A percentile compares a stretch with the other conserved stretches of the same genome.
Conservation (phyloP, 345 rosid species). For the Moricandia arvensis region DNA sequence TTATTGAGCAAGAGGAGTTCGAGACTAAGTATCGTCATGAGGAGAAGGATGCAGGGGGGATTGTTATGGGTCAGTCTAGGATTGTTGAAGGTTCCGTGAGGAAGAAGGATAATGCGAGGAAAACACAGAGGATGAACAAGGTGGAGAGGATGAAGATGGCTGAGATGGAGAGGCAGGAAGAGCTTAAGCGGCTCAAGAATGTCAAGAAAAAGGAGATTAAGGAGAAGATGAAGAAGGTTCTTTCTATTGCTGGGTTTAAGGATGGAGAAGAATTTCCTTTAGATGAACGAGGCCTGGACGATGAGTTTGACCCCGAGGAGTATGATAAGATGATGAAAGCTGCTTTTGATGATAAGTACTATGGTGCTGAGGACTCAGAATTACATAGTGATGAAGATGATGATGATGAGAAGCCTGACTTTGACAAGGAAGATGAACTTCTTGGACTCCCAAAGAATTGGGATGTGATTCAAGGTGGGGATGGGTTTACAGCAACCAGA, state of each 20-base stretch:
- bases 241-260: conserved; percentile 66
- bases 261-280: conserved; percentile 45
- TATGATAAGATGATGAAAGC: conserved; percentile 77
- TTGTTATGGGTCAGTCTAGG: conserved; percentile 72
- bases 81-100: conserved; percentile 76
- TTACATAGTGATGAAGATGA: conserved; percentile 51
- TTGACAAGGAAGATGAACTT: conserved; percentile 79
- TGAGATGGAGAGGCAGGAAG: conserved; percentile 75
- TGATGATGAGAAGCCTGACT: conserved; percentile 64
- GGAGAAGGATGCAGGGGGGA: conserved; percentile 63
- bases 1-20: conserved; percentile 59
- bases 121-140: conserved; percentile 68
- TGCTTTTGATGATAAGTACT: conserved; percentile 62
- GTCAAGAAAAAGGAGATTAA: conserved; percentile 82
- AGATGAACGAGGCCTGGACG: conserved; percentile 49
- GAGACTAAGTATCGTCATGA: conserved; percentile 67
- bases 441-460: conserved; percentile 76
- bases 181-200: conserved; percentile 84
- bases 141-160: conserved; percentile 66
- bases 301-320: conserved; percentile 79
- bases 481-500: conserved; percentile 65
- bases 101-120: conserved; percentile 71
- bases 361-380: conserved; percentile 55
- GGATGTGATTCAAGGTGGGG: conserved; percentile 52
- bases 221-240: conserved; percentile 67